Conservation (phyloP, 1,139 yeast species). For the Debaryomyces sp. region DNA sequence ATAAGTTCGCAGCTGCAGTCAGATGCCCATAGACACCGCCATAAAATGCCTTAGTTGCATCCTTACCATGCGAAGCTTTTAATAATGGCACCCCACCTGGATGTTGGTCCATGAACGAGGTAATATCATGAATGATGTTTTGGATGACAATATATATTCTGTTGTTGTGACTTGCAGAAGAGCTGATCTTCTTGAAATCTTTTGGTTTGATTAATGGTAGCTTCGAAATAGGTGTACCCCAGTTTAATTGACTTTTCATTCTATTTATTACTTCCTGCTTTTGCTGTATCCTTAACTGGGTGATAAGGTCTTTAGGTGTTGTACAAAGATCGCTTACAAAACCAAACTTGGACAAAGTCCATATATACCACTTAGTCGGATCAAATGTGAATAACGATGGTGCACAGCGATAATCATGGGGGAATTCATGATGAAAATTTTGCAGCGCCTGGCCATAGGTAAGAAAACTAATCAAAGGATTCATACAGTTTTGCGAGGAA, state of each 20-base stretch:
- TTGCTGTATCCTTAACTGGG: constrained; percentile 62
- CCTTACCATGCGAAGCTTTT: constrained; percentile 66
- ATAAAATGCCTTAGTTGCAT: constrained; percentile 71
- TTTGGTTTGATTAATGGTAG: constrained; percentile 54
- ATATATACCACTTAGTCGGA: constrained; percentile 67
- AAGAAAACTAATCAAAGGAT: constrained; percentile 54
- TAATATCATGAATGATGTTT: constrained; percentile 70
- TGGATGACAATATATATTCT: constrained; percentile 47
- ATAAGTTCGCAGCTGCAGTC: constrained; percentile 69
- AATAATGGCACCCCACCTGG: constrained; percentile 71
- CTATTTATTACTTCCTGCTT: constrained; percentile 63
- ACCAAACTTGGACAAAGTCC: constrained; percentile 41
- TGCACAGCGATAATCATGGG: constrained; percentile 62
- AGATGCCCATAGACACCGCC: constrained; percentile 79
- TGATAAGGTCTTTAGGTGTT: constrained; percentile 51
- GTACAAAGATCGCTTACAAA: constrained; percentile 42
- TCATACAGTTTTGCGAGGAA: constrained; percentile 49
- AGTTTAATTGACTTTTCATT: constrained; percentile 62
- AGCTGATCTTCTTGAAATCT: constrained; percentile 50
- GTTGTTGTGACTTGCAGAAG: constrained; percentile 39
- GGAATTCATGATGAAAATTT: constrained; percentile 76
- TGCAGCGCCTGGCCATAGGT: constrained; percentile 69
- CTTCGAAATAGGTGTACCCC: constrained; percentile 78
- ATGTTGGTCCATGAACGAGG: constrained; percentile 72
- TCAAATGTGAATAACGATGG: constrained; percentile 57